These are phyloP conservation scores for Annulohypoxylon maeteangense DNA, from an alignment of 495 filamentous ascomycete species.

Conservation along the genomic window DNA sequence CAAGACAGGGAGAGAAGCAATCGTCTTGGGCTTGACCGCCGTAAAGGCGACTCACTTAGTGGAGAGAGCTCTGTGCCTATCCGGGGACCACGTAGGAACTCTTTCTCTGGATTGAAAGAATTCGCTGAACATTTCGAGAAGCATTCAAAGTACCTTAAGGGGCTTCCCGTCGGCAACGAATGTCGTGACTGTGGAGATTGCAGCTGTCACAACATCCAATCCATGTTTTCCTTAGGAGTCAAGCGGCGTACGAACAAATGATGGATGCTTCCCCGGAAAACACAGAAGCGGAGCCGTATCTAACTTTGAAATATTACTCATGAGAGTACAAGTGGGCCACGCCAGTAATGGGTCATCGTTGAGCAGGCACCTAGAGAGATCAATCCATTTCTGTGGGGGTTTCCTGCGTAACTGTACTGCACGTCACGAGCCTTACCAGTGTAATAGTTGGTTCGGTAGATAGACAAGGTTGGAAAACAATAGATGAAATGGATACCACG, in stretches of 20 bases:
- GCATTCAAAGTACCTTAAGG: constrained; percentile 41
- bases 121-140: constrained; percentile 51
- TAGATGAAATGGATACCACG: background rate
- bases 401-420: constrained; percentile 17
- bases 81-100: constrained; percentile 43
- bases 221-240: constrained; percentile 50
- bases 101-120: constrained; percentile 34
- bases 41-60: constrained; percentile 43
- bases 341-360: background rate
- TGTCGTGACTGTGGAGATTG: constrained; percentile 50
- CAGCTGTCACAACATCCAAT: constrained; percentile 52
- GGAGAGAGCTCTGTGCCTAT: constrained; percentile 53
- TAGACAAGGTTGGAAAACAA: constrained; percentile 5
- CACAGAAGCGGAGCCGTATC: constrained; percentile 43
- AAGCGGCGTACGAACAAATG: constrained; percentile 48
- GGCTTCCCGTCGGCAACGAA: constrained; percentile 39
- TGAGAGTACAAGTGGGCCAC: constrained; percentile 9
- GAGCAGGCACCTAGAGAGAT: constrained; percentile 10
- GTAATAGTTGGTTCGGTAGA: constrained; percentile 7
- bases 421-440: constrained; percentile 10
- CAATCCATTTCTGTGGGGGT: constrained; percentile 10
- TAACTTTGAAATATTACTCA: constrained; percentile 31
- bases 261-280: constrained; percentile 47
- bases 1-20: constrained; percentile 42
- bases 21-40: constrained; percentile 52